Evolutionary conservation across 306 rosid genomes (phyloP), one percentile per base, ranked within the genome.

Genomic region (Malus sylvestris): DNA sequence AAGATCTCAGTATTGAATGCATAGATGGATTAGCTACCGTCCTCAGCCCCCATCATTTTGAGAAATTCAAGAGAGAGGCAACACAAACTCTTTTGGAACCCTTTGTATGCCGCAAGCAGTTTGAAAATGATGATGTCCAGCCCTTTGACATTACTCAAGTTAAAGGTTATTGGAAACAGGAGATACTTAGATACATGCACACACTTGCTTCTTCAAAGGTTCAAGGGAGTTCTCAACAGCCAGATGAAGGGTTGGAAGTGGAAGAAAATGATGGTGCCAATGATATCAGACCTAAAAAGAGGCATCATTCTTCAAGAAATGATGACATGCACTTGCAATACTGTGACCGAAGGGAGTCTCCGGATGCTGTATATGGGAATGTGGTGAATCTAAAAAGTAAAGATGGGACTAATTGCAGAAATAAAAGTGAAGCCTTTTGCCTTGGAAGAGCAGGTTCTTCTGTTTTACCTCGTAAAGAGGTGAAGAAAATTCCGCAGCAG

Each of bases 1-100:
- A 94, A 92, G 96, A 92, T 89, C 95, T 94, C 86, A 94, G 95
- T 81, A 85, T 92, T 81, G 98, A 92, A 82, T 94, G 98, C 93
- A 90, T 94, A 73, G 98, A 94, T 89, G 98, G 97, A 73, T 78
- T 89, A 87, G 90, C 97, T 66, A 81, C 88, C 8, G 96, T 94
- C 74, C 97, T 94, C 88, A 87, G 96, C 73, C 96, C 91, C 38
- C 85, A 77, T 75, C 97, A 94, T 75, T 94, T 85, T 75, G 84
- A 83, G 75, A 87, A 83, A 84, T 90, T 85, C 72, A 81, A 64
- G 86, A 85, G 83, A 1, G 90, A 84, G 74, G 93, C 89, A 0
- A 82, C n/a, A n/a, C 83, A 84, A 42, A 81, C 87, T 1, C 81
- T 23, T 70, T 29, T 78, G 85, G 88, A 90, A 67, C 95, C 97